Conservation (phyloP, 441 rosid genomes). For the Croton laevigatus region DNA sequence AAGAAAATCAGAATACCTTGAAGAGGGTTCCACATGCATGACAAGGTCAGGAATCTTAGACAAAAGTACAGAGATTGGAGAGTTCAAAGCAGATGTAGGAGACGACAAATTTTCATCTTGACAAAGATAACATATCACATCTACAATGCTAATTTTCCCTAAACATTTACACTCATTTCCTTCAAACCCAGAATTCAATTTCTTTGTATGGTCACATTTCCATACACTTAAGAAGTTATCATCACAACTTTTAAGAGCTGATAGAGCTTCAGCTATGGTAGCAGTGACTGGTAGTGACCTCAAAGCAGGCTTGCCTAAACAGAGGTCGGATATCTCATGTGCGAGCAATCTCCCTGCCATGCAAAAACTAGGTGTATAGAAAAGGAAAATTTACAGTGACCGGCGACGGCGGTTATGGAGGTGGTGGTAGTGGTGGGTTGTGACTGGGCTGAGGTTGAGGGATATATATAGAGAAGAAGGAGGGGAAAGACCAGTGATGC, state of each 20-base stretch:
- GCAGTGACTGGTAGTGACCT: slow-evolving; percentile 48
- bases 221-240: slow-evolving; percentile 63
- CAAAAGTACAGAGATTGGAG: slow-evolving; percentile 62
- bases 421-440: background rate
- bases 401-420: background rate
- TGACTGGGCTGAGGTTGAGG: background rate
- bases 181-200: background rate
- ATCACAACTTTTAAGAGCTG: slow-evolving; percentile 49
- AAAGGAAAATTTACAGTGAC: background rate
- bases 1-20: too few relatives aligned
- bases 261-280: slow-evolving; percentile 52
- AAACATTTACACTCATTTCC: slow-evolving; percentile 44
- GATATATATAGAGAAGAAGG: background rate
- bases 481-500: background rate
- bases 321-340: slow-evolving; percentile 68
- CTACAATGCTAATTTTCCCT: slow-evolving; percentile 82
- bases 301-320: slow-evolving; percentile 83
- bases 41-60: slow-evolving; percentile 45
- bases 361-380: slow-evolving; percentile 22
- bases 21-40: slow-evolving; percentile 56
- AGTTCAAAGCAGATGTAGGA: slow-evolving; percentile 47
- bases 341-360: slow-evolving; percentile 70
- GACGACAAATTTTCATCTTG: slow-evolving; percentile 46
- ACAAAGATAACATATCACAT: slow-evolving; percentile 70
- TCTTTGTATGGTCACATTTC: slow-evolving; percentile 45